Evolutionary conservation across 495 filamentous ascomycete species (phyloP), one percentile per base, ranked within the genome.

Genomic region (Neurospora sp.): DNA sequence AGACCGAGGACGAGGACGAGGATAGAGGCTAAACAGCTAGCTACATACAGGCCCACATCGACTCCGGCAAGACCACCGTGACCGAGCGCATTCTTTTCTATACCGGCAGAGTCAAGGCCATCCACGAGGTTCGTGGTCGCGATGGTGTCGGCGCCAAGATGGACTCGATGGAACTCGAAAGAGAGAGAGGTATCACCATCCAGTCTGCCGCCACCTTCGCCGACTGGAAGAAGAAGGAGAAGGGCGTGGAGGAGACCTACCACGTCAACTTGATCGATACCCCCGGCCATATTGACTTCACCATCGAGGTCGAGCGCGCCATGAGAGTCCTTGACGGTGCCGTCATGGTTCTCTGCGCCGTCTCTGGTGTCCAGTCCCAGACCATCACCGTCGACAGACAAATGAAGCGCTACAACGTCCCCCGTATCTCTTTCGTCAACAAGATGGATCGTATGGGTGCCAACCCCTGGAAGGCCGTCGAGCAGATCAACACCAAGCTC

Each of bases 371-470:
- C 4, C 96, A 99, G 85, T 92, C 89, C 76, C 96, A 99, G 83
- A 99, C 96, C 6, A 97, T 98, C 74, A 99, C 96, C 1, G 96
- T 99, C 69, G 95, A 99, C 81, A 86, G 96, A 73, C 96, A 99
- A 85, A 99, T 99, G 96, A 91, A 92, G 84, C 89, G 96, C 70
- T 99, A 99, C 84, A 97, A 98, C 78, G 89, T 99, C 70, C 96
- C 96, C 41, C 87, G 96, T 74, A 92, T 99, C 76, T 94, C 91
- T 71, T 99, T 99, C 80, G 87, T 99, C 76, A 99, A 99, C 85
- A 99, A 99, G 87, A 99, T 99, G 96, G 96, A 99, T 78, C 93
- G 96, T 72, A 97, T 97, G 90, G 96, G 96, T 69, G 93, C 96
- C 72, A 98, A 99, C 79, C 96, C 96, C 3, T 99, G 96, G 89